These are phyloP conservation scores for Ceratobasidium sp. DNA, from an alignment of 1,284 basidiomycete genomes.

Conservation along the genomic window DNA sequence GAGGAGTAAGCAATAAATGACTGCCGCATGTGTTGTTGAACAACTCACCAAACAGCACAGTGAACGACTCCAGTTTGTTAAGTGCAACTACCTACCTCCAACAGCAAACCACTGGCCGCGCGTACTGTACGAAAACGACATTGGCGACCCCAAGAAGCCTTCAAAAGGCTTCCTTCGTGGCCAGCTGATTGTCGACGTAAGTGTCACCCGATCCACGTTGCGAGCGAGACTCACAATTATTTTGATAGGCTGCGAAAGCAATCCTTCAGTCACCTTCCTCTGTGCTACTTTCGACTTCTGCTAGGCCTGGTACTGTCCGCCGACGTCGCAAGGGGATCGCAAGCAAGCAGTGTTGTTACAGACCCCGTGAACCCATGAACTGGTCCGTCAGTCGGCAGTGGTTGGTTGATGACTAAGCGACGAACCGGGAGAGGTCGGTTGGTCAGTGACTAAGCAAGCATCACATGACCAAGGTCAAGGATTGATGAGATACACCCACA, in stretches of 20 bases:
- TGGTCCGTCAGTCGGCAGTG: too few relatives aligned
- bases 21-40: neutral
- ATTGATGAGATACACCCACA: too few relatives aligned
- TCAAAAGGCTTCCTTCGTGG: neutral
- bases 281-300: neutral
- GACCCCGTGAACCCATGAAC: too few relatives aligned
- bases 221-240: too few relatives aligned
- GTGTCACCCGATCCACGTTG: too few relatives aligned
- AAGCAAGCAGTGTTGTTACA: too few relatives aligned
- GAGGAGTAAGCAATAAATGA: neutral
- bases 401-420: too few relatives aligned
- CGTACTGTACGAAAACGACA: neutral
- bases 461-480: too few relatives aligned
- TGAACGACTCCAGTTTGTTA: slow-evolving; percentile 8
- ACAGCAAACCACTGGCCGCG: neutral
- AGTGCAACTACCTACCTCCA: neutral
- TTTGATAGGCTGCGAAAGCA: slow-evolving; percentile 1
- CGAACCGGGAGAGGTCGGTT: too few relatives aligned
- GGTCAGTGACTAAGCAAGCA: too few relatives aligned
- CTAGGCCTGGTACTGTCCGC: neutral
- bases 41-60: neutral
- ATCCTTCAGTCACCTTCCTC: neutral
- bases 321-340: slow-evolving; percentile 18
- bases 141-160: neutral
- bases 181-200: neutral